Percentiles rank a stretch among this genome's conserved stretches.
phyloP scores from a whole-genome alignment of 2,329 filamentous ascomycete species.

The Camillea tinctor region DNA sequence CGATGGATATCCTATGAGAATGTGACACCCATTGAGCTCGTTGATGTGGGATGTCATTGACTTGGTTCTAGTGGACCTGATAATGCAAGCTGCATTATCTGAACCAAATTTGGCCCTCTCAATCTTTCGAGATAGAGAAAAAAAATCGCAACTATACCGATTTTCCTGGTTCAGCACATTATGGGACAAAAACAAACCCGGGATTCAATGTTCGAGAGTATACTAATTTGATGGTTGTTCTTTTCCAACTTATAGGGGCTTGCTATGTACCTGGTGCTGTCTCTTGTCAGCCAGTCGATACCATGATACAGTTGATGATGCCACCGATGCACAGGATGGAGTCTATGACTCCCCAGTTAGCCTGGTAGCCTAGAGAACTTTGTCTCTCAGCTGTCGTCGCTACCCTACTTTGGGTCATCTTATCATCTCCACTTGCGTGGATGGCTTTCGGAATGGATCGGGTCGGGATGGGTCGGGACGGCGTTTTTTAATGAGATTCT shows the following conservation, averaged over 20 bases:
- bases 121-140: not conserved
- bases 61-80: not conserved
- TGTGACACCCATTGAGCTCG: not conserved
- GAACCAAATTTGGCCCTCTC: not conserved
- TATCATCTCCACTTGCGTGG: not conserved
- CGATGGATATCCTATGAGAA: not conserved
- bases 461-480: not conserved
- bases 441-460: not conserved
- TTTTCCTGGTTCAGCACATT: not conserved
- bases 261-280: not conserved
- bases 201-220: not conserved
- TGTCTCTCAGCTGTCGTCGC: not conserved
- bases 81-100: not conserved
- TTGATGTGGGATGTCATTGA: not conserved
- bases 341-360: not conserved
- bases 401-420: not conserved
- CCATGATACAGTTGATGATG: not conserved
- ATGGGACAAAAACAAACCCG: not conserved
- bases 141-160: not conserved
- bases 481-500: not conserved
- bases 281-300: not conserved
- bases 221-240: not conserved
- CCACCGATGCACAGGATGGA: not conserved
- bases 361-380: not conserved
- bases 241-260: not conserved